Percentiles rank a stretch among this genome's conserved stretches.
These are phyloP conservation scores for Curvularia verruculosa DNA, from an alignment of 2,329 filamentous ascomycete genomes.

Conservation along the genomic window DNA sequence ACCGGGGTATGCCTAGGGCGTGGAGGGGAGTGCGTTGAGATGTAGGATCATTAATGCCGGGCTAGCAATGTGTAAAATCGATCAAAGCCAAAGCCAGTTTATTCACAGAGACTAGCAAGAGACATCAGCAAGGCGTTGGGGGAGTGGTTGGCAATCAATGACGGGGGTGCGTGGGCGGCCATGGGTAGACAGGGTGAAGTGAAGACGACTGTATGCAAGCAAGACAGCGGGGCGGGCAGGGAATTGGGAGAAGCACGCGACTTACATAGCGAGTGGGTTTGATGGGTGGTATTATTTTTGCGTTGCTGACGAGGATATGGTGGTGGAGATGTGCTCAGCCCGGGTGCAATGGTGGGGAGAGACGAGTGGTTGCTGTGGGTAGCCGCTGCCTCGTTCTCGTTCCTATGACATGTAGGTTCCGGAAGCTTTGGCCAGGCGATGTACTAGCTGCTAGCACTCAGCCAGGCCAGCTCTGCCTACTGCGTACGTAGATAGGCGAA, in stretches of 20 bases:
- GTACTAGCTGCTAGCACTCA: constrained; percentile 6
- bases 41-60: constrained; percentile 35
- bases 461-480: constrained; percentile 5
- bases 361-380: constrained; percentile 33
- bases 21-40: constrained; percentile 16
- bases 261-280: constrained; percentile 18
- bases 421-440: constrained; percentile 34
- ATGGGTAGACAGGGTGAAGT: constrained; percentile 6
- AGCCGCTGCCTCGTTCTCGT: constrained; percentile 37
- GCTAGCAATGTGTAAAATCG: constrained; percentile 21
- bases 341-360: constrained; percentile 16
- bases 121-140: constrained; percentile 27
- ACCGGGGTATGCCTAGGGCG: constrained; percentile 21
- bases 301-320: constrained; percentile 7
- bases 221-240: constrained; percentile 6
- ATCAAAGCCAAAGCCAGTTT: constrained; percentile 11
- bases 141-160: constrained; percentile 2
- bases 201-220: constrained; percentile 6
- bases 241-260: constrained; percentile 8
- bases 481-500: too few relatives aligned
- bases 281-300: background rate
- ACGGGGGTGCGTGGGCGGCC: constrained; percentile 11
- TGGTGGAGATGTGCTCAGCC: constrained; percentile 12
- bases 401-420: constrained; percentile 23
- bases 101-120: constrained; percentile 12